Percentiles rank a stretch among this genome's conserved stretches.
Evolutionary conservation across 176 grass and related monocot genomes (phyloP).

Genomic region (maize (Zea mays)): Zm-B73-REFERENCE-NAM-5.0 NC_050096.1:55159001-55159500

Average conservation of each 20-base stretch:
- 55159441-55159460: not conserved
- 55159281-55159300: slow-evolving; percentile 97
- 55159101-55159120: slow-evolving; percentile 95
- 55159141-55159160: slow-evolving; percentile 84
- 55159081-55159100: slow-evolving; percentile 94
- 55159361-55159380: not conserved
- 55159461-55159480: not conserved
- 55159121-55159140: slow-evolving; percentile 85
- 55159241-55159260: slow-evolving; percentile 72
- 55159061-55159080: slow-evolving; percentile 91
- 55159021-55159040: slow-evolving; percentile 87
- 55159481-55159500: not conserved
- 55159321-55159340: slow-evolving; percentile 85
- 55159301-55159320: slow-evolving; percentile 64
- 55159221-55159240: slow-evolving; percentile 71
- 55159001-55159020: slow-evolving; percentile 90
- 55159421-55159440: not conserved
- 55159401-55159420: not conserved
- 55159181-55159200: slow-evolving; percentile 97
- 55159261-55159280: slow-evolving; percentile 99
- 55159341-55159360: slow-evolving; percentile 1
- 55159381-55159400: slow-evolving; percentile 14
- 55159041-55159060: slow-evolving; percentile 93
- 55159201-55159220: slow-evolving; percentile 90
- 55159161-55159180: slow-evolving; percentile 85